Percentiles rank a stretch among this genome's conserved stretches.
phyloP scores from a whole-genome alignment of 2,329 filamentous ascomycete species.

The Blastomyces parvus region DNA sequence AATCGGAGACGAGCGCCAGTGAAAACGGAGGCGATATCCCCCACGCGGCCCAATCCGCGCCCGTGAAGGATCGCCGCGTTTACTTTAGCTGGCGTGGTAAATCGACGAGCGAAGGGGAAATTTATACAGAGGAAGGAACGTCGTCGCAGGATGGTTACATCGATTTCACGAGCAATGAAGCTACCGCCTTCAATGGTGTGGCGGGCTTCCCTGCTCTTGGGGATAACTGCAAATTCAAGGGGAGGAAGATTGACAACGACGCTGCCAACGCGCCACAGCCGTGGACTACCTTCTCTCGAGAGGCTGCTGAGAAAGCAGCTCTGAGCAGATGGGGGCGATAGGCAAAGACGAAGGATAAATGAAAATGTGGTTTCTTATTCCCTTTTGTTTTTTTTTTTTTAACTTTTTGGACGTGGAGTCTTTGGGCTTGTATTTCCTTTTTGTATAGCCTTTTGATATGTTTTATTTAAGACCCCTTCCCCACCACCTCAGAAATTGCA shows the following conservation, averaged over 20 bases:
- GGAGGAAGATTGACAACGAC: conserved; percentile 12
- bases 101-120: conserved; percentile 11
- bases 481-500: background rate
- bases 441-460: background rate
- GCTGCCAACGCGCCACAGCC: conserved; percentile 6
- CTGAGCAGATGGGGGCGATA: conserved; percentile 9
- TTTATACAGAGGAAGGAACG: conserved; percentile 4
- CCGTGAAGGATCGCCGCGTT: conserved; percentile 9
- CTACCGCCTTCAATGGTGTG: conserved; percentile 14
- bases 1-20: background rate
- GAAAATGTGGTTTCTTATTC: background rate
- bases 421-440: background rate
- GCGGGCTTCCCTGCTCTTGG: conserved; percentile 14
- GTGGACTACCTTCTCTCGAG: conserved; percentile 12
- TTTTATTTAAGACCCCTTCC: background rate
- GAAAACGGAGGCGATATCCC: background rate
- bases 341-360: background rate
- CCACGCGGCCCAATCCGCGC: background rate
- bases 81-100: conserved; percentile 16
- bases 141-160: conserved; percentile 12
- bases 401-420: background rate
- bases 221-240: conserved; percentile 11
- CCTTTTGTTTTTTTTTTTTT: background rate
- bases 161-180: conserved; percentile 13
- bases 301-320: conserved; percentile 5